A percentile compares a stretch with the other conserved stretches of the same genome.
phyloP scores from a whole-genome alignment of 176 grass and related monocot species.

The Oryza glumipatula region DNA sequence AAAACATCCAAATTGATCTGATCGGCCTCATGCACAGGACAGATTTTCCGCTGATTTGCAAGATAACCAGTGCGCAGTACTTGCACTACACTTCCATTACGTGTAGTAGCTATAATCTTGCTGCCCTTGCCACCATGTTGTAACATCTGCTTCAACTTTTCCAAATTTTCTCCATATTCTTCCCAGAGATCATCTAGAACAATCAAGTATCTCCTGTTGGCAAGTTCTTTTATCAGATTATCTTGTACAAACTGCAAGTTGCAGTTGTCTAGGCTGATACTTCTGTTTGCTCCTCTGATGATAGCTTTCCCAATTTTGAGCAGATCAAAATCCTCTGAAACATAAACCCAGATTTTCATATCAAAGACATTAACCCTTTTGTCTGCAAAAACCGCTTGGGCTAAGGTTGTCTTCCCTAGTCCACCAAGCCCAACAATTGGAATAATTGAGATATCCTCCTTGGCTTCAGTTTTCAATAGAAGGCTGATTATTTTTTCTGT shows the following conservation, averaged over 20 bases:
- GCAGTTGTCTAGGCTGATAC: neutral
- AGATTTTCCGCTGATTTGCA: neutral
- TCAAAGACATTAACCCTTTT: neutral
- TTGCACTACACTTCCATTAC: neutral
- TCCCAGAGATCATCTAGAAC: neutral
- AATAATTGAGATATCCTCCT: neutral
- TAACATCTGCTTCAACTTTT: neutral
- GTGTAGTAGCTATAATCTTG: neutral
- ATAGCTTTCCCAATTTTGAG: neutral
- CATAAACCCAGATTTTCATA: neutral
- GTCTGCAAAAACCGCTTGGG: neutral
- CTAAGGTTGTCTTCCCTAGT: neutral
- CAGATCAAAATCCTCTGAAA: neutral
- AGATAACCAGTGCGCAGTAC: neutral
- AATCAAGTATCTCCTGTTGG: neutral
- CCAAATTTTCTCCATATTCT: neutral
- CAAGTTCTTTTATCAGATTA: neutral
- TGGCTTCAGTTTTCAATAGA: neutral
- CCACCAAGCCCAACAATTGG: neutral
- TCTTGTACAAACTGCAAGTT: neutral
- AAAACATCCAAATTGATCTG: neutral
- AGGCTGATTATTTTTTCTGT: neutral
- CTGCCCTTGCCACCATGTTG: neutral
- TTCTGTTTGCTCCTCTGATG: neutral
- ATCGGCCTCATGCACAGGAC: neutral